phyloP scores from a whole-genome alignment of 352 stramenopile genomes.

The Globisporangium cederbergense region DNA sequence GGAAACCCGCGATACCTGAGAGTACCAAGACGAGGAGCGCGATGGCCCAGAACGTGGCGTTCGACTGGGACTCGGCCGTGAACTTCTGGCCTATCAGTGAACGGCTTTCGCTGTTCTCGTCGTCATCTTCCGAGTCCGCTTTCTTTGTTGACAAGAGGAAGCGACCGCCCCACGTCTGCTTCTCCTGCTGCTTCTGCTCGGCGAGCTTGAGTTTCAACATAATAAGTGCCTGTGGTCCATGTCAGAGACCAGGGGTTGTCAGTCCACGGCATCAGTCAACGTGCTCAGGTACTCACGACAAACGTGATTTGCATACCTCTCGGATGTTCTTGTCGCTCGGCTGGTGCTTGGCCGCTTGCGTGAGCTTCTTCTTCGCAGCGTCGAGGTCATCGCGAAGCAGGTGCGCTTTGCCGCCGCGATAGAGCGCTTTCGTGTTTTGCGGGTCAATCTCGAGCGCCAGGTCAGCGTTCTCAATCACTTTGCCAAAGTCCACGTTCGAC shows the following conservation, averaged over 20 bases:
- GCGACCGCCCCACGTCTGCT: conserved; percentile 66
- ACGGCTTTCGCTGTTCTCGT: neutral
- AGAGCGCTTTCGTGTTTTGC: conserved; percentile 82
- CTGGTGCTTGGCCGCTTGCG: conserved; percentile 49
- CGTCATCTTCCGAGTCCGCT: conserved; percentile 22
- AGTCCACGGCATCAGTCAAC: neutral
- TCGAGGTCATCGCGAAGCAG: conserved; percentile 57
- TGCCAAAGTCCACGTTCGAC: conserved; percentile 29
- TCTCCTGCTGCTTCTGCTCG: conserved; percentile 60
- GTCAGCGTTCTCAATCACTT: conserved; percentile 66
- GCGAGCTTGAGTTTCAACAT: conserved; percentile 39
- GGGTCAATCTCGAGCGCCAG: conserved; percentile 69
- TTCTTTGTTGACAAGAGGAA: conserved; percentile 23
- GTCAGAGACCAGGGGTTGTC: neutral
- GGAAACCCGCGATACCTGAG: conserved; percentile 28
- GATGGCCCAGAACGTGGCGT: conserved; percentile 32
- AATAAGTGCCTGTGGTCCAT: conserved; percentile 30
- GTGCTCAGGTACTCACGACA: neutral
- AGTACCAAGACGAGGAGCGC: conserved; percentile 34
- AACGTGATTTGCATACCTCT: conserved; percentile 25
- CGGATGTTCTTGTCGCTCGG: conserved; percentile 73
- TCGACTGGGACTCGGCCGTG: conserved; percentile 14
- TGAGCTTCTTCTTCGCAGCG: conserved; percentile 58
- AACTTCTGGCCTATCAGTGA: neutral
- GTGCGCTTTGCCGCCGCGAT: conserved; percentile 63